phyloP scores from a whole-genome alignment of 139 green algal genomes.

The Micractinium conductrix region DNA sequence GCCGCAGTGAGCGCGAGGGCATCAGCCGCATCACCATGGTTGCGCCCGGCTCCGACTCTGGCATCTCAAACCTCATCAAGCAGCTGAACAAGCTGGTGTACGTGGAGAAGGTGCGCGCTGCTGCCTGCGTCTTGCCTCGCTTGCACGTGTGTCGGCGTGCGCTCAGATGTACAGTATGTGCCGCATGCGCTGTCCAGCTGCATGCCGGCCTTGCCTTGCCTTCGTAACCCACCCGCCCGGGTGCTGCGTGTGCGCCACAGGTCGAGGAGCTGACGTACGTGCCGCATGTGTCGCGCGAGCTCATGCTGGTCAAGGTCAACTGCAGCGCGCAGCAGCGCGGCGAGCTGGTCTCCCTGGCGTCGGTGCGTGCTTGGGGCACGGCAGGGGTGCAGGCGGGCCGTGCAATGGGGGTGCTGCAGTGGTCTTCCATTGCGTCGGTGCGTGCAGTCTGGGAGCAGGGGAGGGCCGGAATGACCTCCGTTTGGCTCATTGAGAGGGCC shows the following conservation, averaged over 20 bases:
- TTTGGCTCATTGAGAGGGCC: too few relatives aligned
- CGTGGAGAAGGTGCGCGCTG: constrained; percentile 69
- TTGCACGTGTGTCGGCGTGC: too few relatives aligned
- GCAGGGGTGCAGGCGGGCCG: too few relatives aligned
- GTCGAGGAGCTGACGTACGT: constrained; percentile 78
- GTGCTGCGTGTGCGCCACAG: too few relatives aligned
- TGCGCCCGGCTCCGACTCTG: neutral
- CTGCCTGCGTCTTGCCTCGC: neutral
- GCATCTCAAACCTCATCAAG: constrained; percentile 90
- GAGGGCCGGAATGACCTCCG: too few relatives aligned
- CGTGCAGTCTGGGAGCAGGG: too few relatives aligned
- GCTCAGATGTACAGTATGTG: too few relatives aligned
- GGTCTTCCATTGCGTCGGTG: too few relatives aligned
- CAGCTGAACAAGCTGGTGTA: constrained; percentile 93
- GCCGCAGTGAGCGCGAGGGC: constrained; percentile 78
- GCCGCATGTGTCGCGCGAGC: constrained; percentile 87
- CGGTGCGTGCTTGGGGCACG: constrained; percentile 10
- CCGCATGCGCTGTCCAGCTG: too few relatives aligned
- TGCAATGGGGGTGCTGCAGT: too few relatives aligned
- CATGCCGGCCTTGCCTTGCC: too few relatives aligned
- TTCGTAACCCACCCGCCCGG: too few relatives aligned
- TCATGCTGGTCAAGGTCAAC: constrained; percentile 96
- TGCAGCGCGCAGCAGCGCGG: constrained; percentile 72
- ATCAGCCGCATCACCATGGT: constrained; percentile 93
- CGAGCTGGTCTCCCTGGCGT: constrained; percentile 87